Percentiles rank a stretch among this genome's conserved stretches.
Conservation (phyloP, 2,329 filamentous ascomycete genomes). For the Trichophyton mentagrophytes region DNA sequence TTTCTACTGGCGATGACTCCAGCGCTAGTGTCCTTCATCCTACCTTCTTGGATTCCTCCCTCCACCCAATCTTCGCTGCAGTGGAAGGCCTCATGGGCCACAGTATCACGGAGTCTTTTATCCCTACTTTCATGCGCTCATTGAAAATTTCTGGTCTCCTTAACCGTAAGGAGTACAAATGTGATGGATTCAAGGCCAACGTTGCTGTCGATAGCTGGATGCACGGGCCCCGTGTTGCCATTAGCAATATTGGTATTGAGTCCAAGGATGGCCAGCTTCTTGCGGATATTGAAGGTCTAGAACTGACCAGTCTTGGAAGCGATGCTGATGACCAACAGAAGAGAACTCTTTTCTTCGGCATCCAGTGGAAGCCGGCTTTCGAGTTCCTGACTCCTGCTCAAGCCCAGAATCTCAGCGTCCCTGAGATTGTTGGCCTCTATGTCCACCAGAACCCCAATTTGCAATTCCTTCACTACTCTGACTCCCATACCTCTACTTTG, state of each 20-base stretch:
- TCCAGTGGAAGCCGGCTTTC: conserved; percentile 15
- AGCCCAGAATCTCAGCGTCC: conserved; percentile 8
- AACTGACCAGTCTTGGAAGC: conserved; percentile 14
- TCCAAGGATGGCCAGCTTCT: conserved; percentile 10
- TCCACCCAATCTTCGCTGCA: conserved; percentile 16
- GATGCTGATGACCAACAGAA: conserved; percentile 11
- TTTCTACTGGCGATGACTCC: conserved; percentile 3
- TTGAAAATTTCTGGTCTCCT: conserved; percentile 14
- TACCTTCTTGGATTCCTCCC: conserved; percentile 15
- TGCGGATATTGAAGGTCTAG: conserved; percentile 14
- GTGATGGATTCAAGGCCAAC: conserved; percentile 10
- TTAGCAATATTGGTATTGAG: conserved; percentile 13
- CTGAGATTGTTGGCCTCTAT: conserved; percentile 8
- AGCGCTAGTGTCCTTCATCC: conserved; percentile 15
- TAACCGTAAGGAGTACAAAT: conserved; percentile 7
- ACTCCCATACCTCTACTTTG: conserved; percentile 15
- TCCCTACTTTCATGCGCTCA: conserved; percentile 16
- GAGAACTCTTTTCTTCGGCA: conserved; percentile 15
- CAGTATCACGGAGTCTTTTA: conserved; percentile 14
- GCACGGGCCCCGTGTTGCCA: conserved; percentile 14
- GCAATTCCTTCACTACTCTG: conserved; percentile 15
- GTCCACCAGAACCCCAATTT: conserved; percentile 14
- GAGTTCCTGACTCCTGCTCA: conserved; percentile 9
- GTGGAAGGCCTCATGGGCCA: conserved; percentile 13
- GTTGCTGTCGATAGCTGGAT: conserved; percentile 13